A percentile compares a stretch with the other conserved stretches of the same genome.
These are phyloP conservation scores for Penicillium turbatum DNA, from an alignment of 495 filamentous ascomycete species.

Conservation along the genomic window DNA sequence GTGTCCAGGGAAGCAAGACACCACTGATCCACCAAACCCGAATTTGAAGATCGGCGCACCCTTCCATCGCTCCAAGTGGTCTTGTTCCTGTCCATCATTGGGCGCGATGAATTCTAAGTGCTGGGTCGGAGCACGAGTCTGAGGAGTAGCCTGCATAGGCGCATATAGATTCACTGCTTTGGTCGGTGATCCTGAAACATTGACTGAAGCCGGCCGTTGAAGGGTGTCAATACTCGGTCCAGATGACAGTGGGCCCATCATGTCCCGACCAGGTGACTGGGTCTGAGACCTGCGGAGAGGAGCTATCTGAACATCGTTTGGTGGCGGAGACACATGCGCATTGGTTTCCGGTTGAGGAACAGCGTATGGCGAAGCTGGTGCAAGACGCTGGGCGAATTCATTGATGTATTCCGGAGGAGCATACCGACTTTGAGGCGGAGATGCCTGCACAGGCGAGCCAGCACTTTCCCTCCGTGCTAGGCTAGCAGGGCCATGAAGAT, in stretches of 20 bases:
- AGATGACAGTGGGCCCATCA: constrained; percentile 49
- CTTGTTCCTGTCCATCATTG: constrained; percentile 72
- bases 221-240: constrained; percentile 50
- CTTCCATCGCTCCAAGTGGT: constrained; percentile 83
- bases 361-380: constrained; percentile 38
- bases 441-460: constrained; percentile 18
- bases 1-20: constrained; percentile 84
- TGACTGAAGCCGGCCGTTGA: constrained; percentile 66
- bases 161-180: constrained; percentile 37
- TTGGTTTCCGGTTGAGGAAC: constrained; percentile 35
- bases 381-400: constrained; percentile 49
- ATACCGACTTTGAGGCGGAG: constrained; percentile 35
- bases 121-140: constrained; percentile 38
- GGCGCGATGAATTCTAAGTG: constrained; percentile 57
- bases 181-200: constrained; percentile 50
- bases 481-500: constrained; percentile 5
- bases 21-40: constrained; percentile 78
- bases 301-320: constrained; percentile 30
- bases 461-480: not conserved
- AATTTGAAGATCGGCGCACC: constrained; percentile 82
- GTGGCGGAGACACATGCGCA: constrained; percentile 22
- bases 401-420: constrained; percentile 47
- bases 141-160: constrained; percentile 23
- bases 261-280: constrained; percentile 66
- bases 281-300: constrained; percentile 76